These are phyloP conservation scores for Schoenoplectus tabernaemontani DNA, from an alignment of 202 grass and related monocot genomes.

Conservation along the genomic window DNA sequence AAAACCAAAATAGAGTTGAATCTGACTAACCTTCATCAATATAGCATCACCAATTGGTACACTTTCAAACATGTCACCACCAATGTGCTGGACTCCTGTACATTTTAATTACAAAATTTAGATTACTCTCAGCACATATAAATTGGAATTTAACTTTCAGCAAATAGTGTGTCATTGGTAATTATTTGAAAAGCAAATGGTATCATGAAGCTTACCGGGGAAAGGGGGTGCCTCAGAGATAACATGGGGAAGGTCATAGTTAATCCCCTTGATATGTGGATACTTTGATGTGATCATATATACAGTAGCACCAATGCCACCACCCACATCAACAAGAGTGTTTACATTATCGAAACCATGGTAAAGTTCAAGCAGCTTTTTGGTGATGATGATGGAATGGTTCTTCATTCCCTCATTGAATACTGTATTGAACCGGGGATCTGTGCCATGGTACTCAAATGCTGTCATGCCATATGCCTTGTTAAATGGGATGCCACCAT, in stretches of 20 bases:
- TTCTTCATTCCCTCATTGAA: conserved; percentile 97
- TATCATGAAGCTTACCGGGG: conserved; percentile 20
- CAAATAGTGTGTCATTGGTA: background rate
- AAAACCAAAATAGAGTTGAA: background rate
- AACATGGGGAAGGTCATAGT: conserved; percentile 85
- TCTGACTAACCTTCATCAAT: conserved; percentile 47
- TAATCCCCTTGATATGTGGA: conserved; percentile 38
- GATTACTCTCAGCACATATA: background rate
- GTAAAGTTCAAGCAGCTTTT: conserved; percentile 76
- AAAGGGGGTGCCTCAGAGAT: conserved; percentile 86
- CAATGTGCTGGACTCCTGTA: conserved; percentile 44
- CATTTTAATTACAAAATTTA: background rate
- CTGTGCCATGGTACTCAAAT: conserved; percentile 76
- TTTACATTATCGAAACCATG: conserved; percentile 36
- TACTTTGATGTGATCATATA: conserved; percentile 42
- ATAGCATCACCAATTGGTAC: conserved; percentile 70
- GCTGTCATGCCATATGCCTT: conserved; percentile 81
- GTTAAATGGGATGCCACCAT: conserved; percentile 86
- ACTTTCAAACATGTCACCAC: conserved; percentile 62
- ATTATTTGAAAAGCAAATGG: background rate
- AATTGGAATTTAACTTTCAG: background rate
- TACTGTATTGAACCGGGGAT: conserved; percentile 72
- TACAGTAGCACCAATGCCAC: conserved; percentile 61
- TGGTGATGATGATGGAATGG: conserved; percentile 60
- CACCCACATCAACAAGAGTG: conserved; percentile 60